Percentiles rank a stretch among this genome's conserved stretches.
Conservation (phyloP, 1,139 yeast genomes). For the Yamadazyma spencermartinsiae region DNA sequence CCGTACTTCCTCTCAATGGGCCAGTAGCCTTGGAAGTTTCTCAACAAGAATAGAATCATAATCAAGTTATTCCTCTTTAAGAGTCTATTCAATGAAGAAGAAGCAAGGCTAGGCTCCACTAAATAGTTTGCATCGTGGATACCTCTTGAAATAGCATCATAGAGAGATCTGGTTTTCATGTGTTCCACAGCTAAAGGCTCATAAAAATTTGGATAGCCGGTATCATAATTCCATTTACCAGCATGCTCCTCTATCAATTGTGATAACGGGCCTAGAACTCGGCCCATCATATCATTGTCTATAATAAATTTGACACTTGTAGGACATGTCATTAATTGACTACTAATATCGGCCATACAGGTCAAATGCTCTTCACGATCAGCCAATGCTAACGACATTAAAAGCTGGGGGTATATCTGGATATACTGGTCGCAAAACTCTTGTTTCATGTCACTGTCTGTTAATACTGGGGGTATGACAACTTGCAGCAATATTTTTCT, state of each 20-base stretch:
- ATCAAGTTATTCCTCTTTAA: slow-evolving; percentile 33
- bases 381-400: slow-evolving; percentile 44
- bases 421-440: slow-evolving; percentile 53
- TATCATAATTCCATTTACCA: slow-evolving; percentile 24
- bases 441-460: slow-evolving; percentile 46
- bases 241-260: slow-evolving; percentile 45
- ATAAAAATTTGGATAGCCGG: slow-evolving; percentile 32
- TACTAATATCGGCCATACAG: slow-evolving; percentile 51
- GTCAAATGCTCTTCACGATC: slow-evolving; percentile 71
- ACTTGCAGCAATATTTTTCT: slow-evolving; percentile 49
- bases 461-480: slow-evolving; percentile 54
- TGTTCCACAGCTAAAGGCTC: slow-evolving; percentile 24
- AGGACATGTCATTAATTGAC: slow-evolving; percentile 69
- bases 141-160: slow-evolving; percentile 33
- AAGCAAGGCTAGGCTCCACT: slow-evolving; percentile 34
- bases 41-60: slow-evolving; percentile 41
- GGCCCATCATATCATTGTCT: slow-evolving; percentile 33
- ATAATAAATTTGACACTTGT: slow-evolving; percentile 49
- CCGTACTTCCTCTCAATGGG: slow-evolving; percentile 59
- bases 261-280: slow-evolving; percentile 49
- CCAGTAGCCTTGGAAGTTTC: slow-evolving; percentile 60
- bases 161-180: slow-evolving; percentile 23
- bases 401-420: slow-evolving; percentile 54
- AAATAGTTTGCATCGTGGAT: slow-evolving; percentile 46
- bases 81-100: slow-evolving; percentile 22